Evolutionary conservation across 345 rosid genomes (phyloP), one percentile per base, ranked within the genome.

Genomic region (Bruguiera sexangula): DNA sequence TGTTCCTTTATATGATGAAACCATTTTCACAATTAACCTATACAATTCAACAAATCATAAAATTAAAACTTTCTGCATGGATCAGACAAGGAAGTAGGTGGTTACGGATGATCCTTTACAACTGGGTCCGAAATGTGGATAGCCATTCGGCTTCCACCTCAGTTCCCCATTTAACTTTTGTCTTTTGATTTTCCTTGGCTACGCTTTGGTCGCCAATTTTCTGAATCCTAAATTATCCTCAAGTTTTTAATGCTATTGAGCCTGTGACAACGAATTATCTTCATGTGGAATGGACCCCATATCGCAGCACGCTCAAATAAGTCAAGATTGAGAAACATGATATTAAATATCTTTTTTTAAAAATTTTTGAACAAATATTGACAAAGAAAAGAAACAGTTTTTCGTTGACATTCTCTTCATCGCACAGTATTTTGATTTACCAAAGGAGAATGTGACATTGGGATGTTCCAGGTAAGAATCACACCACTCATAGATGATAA

Each of bases 221-320:
- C 73, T 70, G 83, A 80, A 63, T 15, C 71, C 73, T 70, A 67
- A 37, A 62, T 70, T 70, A 78, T 73, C 74, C 30, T 19, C 39
- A 10, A 24, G 18, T 24, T 20, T 43, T 43, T 15, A 43, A 43
- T 39, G 50, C 50, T 18, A 43, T 56, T 9, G 58, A 50, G 9
- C 9, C 55, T 2, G 51, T 8, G 31, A 50, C 10, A 6, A 15
- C 15, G 39, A 22, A 39, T 13, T 0, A 0, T 15, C 19, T 5
- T 10, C n/a, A 3, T 6, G 56, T 1, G 2, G 22, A 65, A 1
- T 16, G 48, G 8, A 3, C 21, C 50, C 19, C 50, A 43, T 8
- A 34, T 43, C 19, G 50, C 19, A 43, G 19, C 50, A 43, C 5
- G 50, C 50, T 43, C 5, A 43, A 43, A 43, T 18, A 1, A 3